A percentile compares a stretch with the other conserved stretches of the same genome.
phyloP scores from a whole-genome alignment of 768 basidiomycete species.

The Flagelloscypha sp. region DNA sequence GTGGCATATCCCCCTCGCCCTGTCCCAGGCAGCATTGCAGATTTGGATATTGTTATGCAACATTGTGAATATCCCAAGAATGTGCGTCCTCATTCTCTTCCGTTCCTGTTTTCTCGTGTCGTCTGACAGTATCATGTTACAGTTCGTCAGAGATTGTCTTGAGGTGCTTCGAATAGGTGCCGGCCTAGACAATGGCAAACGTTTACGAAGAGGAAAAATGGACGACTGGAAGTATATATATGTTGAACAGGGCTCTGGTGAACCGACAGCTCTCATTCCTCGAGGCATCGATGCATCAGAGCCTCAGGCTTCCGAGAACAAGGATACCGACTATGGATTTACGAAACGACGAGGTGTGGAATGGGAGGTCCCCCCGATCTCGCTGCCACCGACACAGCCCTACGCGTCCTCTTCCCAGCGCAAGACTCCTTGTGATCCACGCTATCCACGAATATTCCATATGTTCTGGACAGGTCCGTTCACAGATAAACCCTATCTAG shows the following conservation, averaged over 20 bases:
- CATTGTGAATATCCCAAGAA: slow-evolving; percentile 88
- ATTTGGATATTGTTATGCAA: slow-evolving; percentile 85
- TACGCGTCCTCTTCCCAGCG: slow-evolving; percentile 53
- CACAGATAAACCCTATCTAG: slow-evolving; percentile 97
- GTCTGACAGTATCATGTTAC: slow-evolving; percentile 11
- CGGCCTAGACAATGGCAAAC: slow-evolving; percentile 76
- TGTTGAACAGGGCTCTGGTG: slow-evolving; percentile 41
- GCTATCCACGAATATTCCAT: slow-evolving; percentile 86
- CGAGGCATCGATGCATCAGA: slow-evolving; percentile 21
- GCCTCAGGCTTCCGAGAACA: too few relatives aligned
- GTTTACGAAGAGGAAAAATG: slow-evolving; percentile 64
- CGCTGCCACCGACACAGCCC: slow-evolving; percentile 40
- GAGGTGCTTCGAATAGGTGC: slow-evolving; percentile 89
- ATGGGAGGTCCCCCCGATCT: slow-evolving; percentile 48
- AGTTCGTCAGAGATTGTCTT: slow-evolving; percentile 97
- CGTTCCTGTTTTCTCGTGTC: slow-evolving; percentile 2
- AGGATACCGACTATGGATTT: slow-evolving; percentile 48
- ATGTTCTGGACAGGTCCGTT: slow-evolving; percentile 99
- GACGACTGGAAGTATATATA: slow-evolving; percentile 89
- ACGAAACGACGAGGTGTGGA: slow-evolving; percentile 50
- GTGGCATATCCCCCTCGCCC: slow-evolving; percentile 86
- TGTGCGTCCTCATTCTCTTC: slow-evolving; percentile 27
- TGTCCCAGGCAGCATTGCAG: slow-evolving; percentile 72
- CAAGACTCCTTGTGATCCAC: slow-evolving; percentile 66
- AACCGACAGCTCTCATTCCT: not conserved